Conservation (phyloP, 2,329 filamentous ascomycete species). For the Kalmusia sp. region DNA sequence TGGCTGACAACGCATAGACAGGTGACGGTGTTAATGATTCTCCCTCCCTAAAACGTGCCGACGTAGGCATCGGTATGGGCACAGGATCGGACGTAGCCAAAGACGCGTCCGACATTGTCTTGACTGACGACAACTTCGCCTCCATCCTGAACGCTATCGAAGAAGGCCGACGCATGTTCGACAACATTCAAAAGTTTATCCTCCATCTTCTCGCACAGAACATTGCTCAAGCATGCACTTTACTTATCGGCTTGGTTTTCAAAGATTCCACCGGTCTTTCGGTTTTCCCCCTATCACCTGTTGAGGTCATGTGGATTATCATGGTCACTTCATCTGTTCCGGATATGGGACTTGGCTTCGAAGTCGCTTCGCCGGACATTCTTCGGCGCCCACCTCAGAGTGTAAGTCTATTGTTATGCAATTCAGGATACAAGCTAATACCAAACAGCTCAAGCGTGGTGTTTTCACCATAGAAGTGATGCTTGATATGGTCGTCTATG, state of each 20-base stretch:
- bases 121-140: conserved; percentile 89
- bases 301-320: conserved; percentile 93
- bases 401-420: conserved; percentile 70
- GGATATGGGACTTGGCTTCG: conserved; percentile 86
- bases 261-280: conserved; percentile 75
- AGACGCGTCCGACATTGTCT: conserved; percentile 80
- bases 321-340: conserved; percentile 90
- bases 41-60: conserved; percentile 78
- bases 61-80: conserved; percentile 93
- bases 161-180: conserved; percentile 83
- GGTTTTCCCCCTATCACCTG: conserved; percentile 83
- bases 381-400: conserved; percentile 82
- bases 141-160: conserved; percentile 84
- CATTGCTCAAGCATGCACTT: conserved; percentile 80
- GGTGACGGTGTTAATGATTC: conserved; percentile 90
- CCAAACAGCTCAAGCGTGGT: conserved; percentile 38
- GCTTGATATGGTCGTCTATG: conserved; percentile 48
- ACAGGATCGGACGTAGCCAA: conserved; percentile 86
- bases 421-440: conserved; percentile 5
- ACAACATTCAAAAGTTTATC: conserved; percentile 89
- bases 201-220: conserved; percentile 79
- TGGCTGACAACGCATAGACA: conserved; percentile 53
- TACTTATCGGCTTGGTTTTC: conserved; percentile 83
- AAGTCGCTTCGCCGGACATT: conserved; percentile 76
- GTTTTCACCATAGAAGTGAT: conserved; percentile 49